These are phyloP conservation scores for Alternaria hordeiaustralica DNA, from an alignment of 2,329 filamentous ascomycete species.

Conservation along the genomic window DNA sequence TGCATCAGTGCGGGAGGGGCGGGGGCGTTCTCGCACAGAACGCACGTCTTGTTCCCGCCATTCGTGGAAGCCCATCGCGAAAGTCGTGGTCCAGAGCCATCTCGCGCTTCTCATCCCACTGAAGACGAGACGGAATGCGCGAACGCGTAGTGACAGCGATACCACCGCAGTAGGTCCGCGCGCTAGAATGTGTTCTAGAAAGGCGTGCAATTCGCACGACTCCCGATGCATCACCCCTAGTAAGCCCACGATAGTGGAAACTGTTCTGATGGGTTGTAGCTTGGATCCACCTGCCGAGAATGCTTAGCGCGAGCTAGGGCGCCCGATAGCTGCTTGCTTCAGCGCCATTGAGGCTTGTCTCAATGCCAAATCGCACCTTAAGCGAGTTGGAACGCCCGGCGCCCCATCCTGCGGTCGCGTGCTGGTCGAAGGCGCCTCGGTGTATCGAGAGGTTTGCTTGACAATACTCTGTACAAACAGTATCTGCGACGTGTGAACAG, in stretches of 20 bases:
- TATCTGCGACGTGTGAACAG: neutral
- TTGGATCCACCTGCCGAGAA: constrained; percentile 12
- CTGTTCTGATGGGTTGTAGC: constrained; percentile 7
- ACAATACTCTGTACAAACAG: neutral
- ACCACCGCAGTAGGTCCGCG: neutral
- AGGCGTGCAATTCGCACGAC: constrained; percentile 7
- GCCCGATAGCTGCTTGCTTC: constrained; percentile 4
- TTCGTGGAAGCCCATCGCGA: neutral
- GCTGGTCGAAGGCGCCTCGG: neutral
- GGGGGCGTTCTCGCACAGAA: neutral
- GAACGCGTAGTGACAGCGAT: neutral
- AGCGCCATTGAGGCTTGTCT: constrained; percentile 19
- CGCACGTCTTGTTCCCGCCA: neutral
- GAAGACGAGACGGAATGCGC: neutral
- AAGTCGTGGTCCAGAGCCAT: neutral
- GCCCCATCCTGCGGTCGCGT: constrained; percentile 7
- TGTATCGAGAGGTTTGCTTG: neutral
- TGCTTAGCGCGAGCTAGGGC: constrained; percentile 5
- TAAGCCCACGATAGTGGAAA: constrained; percentile 11
- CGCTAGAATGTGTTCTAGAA: constrained; percentile 23
- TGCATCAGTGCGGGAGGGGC: neutral
- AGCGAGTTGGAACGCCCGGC: constrained; percentile 9
- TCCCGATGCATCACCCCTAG: constrained; percentile 8
- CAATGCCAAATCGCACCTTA: constrained; percentile 21
- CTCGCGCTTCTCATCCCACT: neutral